Evolutionary conservation across 2,329 filamentous ascomycete species (phyloP).

Genomic region (Talaromyces sp.): DNA sequence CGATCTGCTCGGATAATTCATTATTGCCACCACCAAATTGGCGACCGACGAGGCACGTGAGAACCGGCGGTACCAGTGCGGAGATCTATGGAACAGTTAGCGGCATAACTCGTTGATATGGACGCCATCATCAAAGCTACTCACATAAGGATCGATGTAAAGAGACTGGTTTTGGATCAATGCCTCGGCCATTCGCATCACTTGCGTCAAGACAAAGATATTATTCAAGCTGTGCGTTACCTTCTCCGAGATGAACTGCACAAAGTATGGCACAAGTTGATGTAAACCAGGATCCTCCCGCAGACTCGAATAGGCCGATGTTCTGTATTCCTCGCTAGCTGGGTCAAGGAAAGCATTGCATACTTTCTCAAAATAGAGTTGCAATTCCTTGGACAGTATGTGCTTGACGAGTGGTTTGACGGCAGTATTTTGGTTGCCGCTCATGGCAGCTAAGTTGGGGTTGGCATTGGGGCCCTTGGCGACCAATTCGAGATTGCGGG

Average conservation of each 20-base stretch:
- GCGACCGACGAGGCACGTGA: conserved; percentile 85
- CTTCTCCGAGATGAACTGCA: conserved; percentile 92
- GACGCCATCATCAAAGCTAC: conserved; percentile 19
- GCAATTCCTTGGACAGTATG: conserved; percentile 90
- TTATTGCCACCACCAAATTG: conserved; percentile 61
- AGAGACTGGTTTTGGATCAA: conserved; percentile 79
- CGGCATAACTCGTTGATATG: not conserved
- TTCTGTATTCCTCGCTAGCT: conserved; percentile 78
- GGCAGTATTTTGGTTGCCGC: conserved; percentile 75
- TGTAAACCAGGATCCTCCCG: conserved; percentile 88
- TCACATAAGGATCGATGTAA: conserved; percentile 66
- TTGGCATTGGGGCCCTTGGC: conserved; percentile 89
- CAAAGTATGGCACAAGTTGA: conserved; percentile 93
- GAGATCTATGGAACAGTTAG: conserved; percentile 43
- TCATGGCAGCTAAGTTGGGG: conserved; percentile 75
- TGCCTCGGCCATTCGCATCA: conserved; percentile 85
- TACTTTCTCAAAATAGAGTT: conserved; percentile 95
- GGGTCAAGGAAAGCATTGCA: conserved; percentile 85
- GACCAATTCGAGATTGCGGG: conserved; percentile 76
- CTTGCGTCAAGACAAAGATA: conserved; percentile 80
- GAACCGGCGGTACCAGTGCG: conserved; percentile 74
- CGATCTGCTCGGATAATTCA: conserved; percentile 62
- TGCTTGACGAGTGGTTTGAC: conserved; percentile 94
- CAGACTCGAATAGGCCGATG: conserved; percentile 80
- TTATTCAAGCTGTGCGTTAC: conserved; percentile 92